Base-by-base conservation (phyloP, 2,329 filamentous ascomycete genomes). In the Sporothrix brasiliensis region DNA sequence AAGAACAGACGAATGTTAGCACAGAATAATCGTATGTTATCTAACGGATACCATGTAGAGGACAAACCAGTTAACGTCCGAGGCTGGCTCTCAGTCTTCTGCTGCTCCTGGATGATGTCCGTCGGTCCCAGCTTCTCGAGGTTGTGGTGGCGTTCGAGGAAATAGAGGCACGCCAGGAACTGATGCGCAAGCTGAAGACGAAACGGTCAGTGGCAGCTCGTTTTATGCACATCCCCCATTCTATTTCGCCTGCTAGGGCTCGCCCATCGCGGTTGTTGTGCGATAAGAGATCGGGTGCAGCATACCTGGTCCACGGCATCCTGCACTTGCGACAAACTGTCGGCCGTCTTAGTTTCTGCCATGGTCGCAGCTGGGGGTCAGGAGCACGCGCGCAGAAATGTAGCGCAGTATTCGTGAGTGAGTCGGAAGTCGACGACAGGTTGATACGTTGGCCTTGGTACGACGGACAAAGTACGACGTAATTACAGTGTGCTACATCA, bases 271-370 rank as follows among this genome's bases (percentile, higher is more conserved):
- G 11, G 16, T 13, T 24, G 21, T 50, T 50, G 5, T 5, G 16
- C 13, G 2, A n/a, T 27, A 11, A 2, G 21, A n/a, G 44, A 34
- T 7, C 41, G 41, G 24, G 16, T 11, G 47, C 7, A 14, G 61
- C 80, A 47, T 81, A 92, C 92, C 85, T 93, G 89, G 77, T 95
- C 92, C 72, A 94, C 87, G 79, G 91, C 90, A 82, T 95, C 92
- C 80, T 96, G 92, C 71, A 95, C 84, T 79, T 95, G 92, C 1
- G 92, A 94, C 71, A 96, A 85, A 73, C 90, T 85, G 78, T 96
- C 92, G 39, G 86, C 86, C 89, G 93, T 93, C 7, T 73, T 72
- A 44, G 71, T 72, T 9, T 74, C 73, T 1, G 69, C 70, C 73
- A 74, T 74, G n/a, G 30, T 52, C 24, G 13, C 44, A 19, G 16